A percentile compares a stretch with the other conserved stretches of the same genome.
Conservation (phyloP, 352 stramenopile species). For the Hyaloperonospora brassicae region DNA sequence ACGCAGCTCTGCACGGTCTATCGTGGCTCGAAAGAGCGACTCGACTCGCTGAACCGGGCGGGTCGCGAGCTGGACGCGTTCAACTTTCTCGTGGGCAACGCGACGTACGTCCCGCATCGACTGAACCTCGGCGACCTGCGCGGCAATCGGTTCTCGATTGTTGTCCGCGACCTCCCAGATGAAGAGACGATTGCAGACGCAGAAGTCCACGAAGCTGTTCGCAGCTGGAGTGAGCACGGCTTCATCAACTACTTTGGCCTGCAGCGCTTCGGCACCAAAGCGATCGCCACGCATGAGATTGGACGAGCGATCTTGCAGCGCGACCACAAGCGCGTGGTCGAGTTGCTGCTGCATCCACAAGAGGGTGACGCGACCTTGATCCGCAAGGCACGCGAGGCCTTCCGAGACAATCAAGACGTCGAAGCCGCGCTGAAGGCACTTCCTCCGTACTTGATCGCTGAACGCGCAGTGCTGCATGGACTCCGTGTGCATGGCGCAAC, state of each 20-base stretch:
- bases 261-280: constrained; percentile 92
- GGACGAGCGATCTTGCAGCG: constrained; percentile 90
- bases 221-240: constrained; percentile 66
- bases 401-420: constrained; percentile 55
- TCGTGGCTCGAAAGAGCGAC: constrained; percentile 60
- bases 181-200: constrained; percentile 48
- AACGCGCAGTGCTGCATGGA: constrained; percentile 61
- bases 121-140: constrained; percentile 89
- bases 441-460: constrained; percentile 76
- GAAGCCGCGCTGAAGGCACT: constrained; percentile 47
- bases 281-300: constrained; percentile 83
- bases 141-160: constrained; percentile 94
- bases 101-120: constrained; percentile 83
- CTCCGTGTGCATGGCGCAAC: constrained; percentile 50
- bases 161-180: constrained; percentile 86
- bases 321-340: constrained; percentile 86
- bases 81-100: constrained; percentile 91
- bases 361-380: constrained; percentile 74
- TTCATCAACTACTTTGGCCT: constrained; percentile 99
- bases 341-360: constrained; percentile 87
- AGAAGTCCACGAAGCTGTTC: constrained; percentile 54
- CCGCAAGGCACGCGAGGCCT: constrained; percentile 49
- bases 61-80: constrained; percentile 59
- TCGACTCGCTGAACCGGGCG: constrained; percentile 71
- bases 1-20: constrained; percentile 92